Conservation (phyloP, 164 flowering plant genomes). For the Brasenia schreberi region DNA sequence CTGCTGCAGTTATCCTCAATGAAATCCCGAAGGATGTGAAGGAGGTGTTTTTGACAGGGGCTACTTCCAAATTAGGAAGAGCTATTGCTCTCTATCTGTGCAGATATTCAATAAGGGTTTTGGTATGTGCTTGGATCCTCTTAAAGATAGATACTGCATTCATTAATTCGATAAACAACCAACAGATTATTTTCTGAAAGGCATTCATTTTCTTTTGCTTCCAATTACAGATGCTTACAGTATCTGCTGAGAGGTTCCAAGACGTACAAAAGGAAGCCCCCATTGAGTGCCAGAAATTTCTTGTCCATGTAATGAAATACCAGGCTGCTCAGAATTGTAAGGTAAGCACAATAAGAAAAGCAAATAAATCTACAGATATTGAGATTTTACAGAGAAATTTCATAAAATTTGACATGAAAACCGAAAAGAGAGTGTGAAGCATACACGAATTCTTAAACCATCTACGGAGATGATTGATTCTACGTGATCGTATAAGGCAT, state of each 20-base stretch:
- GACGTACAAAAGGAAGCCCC: slow-evolving; percentile 77
- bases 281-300: slow-evolving; percentile 37
- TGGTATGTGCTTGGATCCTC: slow-evolving; percentile 26
- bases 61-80: slow-evolving; percentile 96
- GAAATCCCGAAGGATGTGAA: slow-evolving; percentile 45
- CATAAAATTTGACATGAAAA: too few relatives aligned
- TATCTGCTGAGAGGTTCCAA: slow-evolving; percentile 65
- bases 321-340: slow-evolving; percentile 72
- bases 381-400: too few relatives aligned
- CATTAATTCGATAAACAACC: neutral
- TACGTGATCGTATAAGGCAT: too few relatives aligned
- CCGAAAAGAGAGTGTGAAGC: too few relatives aligned
- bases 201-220: neutral
- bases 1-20: slow-evolving; percentile 79
- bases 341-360: slow-evolving; percentile 34
- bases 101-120: slow-evolving; percentile 38
- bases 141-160: neutral
- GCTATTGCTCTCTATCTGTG: slow-evolving; percentile 94
- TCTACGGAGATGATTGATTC: too few relatives aligned
- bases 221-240: slow-evolving; percentile 66
- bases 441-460: too few relatives aligned
- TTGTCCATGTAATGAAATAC: slow-evolving; percentile 82
- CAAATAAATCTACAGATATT: too few relatives aligned
- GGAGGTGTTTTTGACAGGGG: slow-evolving; percentile 83
- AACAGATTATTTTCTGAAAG: too few relatives aligned